Base-by-base conservation (phyloP, 768 basidiomycete species). In the Tricholoma terreum region DNA sequence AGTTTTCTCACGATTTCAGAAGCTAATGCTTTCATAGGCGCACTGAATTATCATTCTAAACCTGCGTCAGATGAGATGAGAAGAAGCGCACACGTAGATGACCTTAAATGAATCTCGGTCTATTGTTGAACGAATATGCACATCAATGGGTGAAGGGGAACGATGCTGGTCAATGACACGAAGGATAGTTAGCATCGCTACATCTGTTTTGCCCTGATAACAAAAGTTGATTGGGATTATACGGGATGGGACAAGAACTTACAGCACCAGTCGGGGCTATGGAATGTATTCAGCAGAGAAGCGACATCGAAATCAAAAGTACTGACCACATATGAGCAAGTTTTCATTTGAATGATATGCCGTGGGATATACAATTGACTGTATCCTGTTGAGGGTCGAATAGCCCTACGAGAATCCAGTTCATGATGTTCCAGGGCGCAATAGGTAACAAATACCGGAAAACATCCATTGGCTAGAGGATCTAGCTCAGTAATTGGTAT, bases 11-110 rank as follows among this genome's bases (percentile, higher is more conserved):
- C 90, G 61, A 99, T 95, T 68, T 99, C 97, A 2, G 94, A 85
- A 1, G 96, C 97, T 36, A 99, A 74, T 0, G 97, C 97, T 69
- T 99, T 99, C 94, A 99, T 98, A 0, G 97, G 97, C 6, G 97
- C 97, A 24, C 92, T 94, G 56, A 8, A 51, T 30, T 33, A 31
- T 60, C 19, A 58, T 48, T 17, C 45, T 27, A 19, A 54, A 24
- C 52, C 11, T 51, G 21, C 15, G 14, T 50, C 7, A n/a, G 22
- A 11, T 12, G 10, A 22, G 15, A 36, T 33, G 12, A 27, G 38
- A 34, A 21, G 36, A 15, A 2, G 67, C 84, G 66, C 67, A 91
- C 91, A 99, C 97, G 63, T 99, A 99, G 48, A 99, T 94, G 60
- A 99, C 87, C 72, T 99, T 98, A 79, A 97, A 98, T 1, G 84